Evolutionary conservation across 1,284 basidiomycete species (phyloP).

Genomic region (Hemileia vastatrix): DNA sequence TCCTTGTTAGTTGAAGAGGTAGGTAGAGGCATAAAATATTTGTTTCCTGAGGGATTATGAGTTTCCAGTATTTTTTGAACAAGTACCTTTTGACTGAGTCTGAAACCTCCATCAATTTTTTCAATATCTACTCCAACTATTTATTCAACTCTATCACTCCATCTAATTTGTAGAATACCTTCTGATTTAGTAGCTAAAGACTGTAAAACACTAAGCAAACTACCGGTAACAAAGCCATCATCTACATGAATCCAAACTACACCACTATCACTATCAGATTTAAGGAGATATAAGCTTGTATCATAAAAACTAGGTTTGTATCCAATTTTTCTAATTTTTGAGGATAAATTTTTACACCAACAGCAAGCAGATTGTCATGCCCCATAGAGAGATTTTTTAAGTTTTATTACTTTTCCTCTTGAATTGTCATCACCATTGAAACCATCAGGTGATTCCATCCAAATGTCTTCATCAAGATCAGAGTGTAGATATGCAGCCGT

Average conservation of each 20-base stretch:
- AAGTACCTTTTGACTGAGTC: background rate
- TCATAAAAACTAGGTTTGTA: too few species aligned
- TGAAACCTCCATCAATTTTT: background rate
- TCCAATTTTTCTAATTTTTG: too few species aligned
- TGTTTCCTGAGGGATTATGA: background rate
- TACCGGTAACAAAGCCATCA: too few species aligned
- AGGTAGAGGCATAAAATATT: too few species aligned
- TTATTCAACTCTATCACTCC: background rate
- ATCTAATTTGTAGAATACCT: too few species aligned
- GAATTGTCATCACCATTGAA: background rate
- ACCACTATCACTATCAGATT: too few species aligned
- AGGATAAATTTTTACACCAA: background rate
- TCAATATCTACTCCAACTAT: constrained; percentile 2
- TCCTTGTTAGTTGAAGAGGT: too few species aligned
- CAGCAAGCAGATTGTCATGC: background rate
- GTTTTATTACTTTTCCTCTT: background rate
- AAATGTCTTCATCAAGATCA: constrained; percentile 5
- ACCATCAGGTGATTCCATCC: background rate
- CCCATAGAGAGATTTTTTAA: background rate
- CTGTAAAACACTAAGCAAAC: too few species aligned
- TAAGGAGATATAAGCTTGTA: too few species aligned
- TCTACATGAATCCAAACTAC: too few species aligned
- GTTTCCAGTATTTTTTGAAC: background rate
- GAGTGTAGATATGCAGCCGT: constrained; percentile 21
- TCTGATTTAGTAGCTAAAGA: too few species aligned